A percentile compares a stretch with the other conserved stretches of the same genome.
Evolutionary conservation across 2,329 filamentous ascomycete genomes (phyloP).

Genomic region (Neofusicoccum kwambonambiense): DNA sequence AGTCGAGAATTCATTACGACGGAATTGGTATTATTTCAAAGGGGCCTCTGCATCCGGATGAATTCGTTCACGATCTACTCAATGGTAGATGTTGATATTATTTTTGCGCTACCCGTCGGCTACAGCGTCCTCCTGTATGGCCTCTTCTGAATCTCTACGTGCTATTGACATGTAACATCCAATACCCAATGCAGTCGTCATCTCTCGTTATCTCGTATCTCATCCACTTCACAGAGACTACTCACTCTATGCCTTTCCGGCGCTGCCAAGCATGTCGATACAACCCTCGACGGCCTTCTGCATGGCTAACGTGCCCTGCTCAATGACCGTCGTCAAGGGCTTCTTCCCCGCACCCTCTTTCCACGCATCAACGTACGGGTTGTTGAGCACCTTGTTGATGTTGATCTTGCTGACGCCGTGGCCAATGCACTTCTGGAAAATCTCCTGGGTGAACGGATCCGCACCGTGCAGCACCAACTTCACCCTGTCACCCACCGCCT

Average conservation of each 20-base stretch:
- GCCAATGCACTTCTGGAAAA: slow-evolving; percentile 55
- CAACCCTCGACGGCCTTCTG: slow-evolving; percentile 56
- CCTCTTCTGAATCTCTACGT: not conserved
- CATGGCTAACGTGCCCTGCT: slow-evolving; percentile 55
- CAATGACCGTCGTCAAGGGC: slow-evolving; percentile 54
- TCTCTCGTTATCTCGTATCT: not conserved
- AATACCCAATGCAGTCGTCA: not conserved
- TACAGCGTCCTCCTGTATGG: not conserved
- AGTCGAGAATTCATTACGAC: too few species aligned
- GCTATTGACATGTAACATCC: not conserved
- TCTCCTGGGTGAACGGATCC: slow-evolving; percentile 56
- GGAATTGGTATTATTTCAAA: too few species aligned
- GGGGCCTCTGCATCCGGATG: too few species aligned
- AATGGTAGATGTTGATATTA: too few species aligned
- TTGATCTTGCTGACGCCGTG: slow-evolving; percentile 58
- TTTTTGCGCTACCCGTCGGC: too few species aligned
- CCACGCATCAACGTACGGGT: slow-evolving; percentile 50
- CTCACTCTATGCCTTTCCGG: slow-evolving; percentile 30
- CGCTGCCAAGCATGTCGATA: slow-evolving; percentile 52
- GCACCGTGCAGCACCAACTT: slow-evolving; percentile 59
- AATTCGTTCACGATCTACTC: too few species aligned
- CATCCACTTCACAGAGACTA: too few species aligned
- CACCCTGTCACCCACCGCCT: slow-evolving; percentile 50
- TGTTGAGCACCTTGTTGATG: slow-evolving; percentile 59
- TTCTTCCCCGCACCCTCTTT: slow-evolving; percentile 50